Conservation (phyloP, 345 rosid genomes). For the Populus simonii region DNA sequence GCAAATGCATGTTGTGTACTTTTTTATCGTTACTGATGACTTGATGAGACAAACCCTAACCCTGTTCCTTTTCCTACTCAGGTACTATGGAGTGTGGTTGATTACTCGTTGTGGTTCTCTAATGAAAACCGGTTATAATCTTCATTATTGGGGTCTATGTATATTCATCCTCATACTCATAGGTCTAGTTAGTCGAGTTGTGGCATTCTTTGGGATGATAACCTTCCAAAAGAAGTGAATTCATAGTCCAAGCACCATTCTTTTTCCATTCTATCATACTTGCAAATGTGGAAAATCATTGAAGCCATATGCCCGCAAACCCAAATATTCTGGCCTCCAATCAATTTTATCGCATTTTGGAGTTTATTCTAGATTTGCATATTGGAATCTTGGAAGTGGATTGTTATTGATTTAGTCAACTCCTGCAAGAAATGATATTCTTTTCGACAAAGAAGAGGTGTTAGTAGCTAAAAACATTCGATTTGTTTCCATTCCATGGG, state of each 20-base stretch:
- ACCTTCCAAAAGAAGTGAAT: slow-evolving; percentile 65
- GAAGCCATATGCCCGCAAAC: neutral
- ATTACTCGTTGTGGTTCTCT: slow-evolving; percentile 76
- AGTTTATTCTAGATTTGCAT: neutral
- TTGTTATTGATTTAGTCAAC: neutral
- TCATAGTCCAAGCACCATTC: neutral
- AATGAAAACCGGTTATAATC: slow-evolving; percentile 50
- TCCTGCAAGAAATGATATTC: neutral
- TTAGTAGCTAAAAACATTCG: neutral
- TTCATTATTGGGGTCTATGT: slow-evolving; percentile 57
- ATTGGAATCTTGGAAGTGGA: neutral
- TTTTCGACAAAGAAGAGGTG: neutral
- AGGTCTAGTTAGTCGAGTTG: slow-evolving; percentile 47
- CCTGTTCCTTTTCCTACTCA: slow-evolving; percentile 20
- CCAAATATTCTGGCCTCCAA: neutral
- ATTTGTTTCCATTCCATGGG: neutral
- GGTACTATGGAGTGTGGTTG: slow-evolving; percentile 91
- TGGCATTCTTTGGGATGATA: slow-evolving; percentile 62
- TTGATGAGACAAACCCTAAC: neutral
- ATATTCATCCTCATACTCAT: slow-evolving; percentile 49
- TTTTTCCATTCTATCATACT: neutral
- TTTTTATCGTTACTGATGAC: neutral
- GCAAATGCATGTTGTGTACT: neutral
- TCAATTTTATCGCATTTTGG: neutral
- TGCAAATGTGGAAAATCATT: neutral